Percentiles rank a stretch among this genome's conserved stretches.
These are phyloP conservation scores for Quercus lobata DNA, from an alignment of 331 rosid genomes.

Conservation along the genomic window DNA sequence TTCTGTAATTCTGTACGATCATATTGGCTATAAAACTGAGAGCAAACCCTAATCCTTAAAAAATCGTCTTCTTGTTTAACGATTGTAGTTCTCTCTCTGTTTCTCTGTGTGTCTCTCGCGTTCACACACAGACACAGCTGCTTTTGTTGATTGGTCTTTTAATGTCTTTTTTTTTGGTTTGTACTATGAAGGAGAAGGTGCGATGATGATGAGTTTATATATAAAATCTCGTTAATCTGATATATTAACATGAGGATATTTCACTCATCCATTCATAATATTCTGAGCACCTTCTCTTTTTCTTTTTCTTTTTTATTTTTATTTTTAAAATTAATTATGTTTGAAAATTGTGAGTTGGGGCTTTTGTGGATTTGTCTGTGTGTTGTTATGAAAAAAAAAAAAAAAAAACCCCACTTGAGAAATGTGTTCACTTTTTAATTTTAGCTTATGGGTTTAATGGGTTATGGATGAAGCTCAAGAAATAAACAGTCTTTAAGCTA, in stretches of 20 bases:
- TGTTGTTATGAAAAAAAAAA: too few species aligned
- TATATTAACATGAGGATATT: slow-evolving; percentile 19
- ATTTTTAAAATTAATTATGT: too few species aligned
- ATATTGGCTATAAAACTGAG: not conserved
- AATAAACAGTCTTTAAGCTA: too few species aligned
- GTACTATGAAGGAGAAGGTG: not conserved
- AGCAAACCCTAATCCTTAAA: not conserved
- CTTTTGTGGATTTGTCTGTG: too few species aligned
- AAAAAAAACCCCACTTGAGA: too few species aligned
- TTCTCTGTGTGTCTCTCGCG: too few species aligned
- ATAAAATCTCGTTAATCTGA: slow-evolving; percentile 43
- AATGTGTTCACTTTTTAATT: too few species aligned
- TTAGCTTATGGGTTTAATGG: too few species aligned
- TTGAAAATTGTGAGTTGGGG: too few species aligned
- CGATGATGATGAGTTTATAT: slow-evolving; percentile 36
- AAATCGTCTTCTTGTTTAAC: too few species aligned
- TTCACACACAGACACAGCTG: not conserved
- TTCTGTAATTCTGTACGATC: not conserved
- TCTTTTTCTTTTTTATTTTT: too few species aligned
- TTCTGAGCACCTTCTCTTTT: slow-evolving; percentile 25
- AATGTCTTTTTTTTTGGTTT: not conserved
- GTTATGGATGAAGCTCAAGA: too few species aligned
- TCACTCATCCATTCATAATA: slow-evolving; percentile 30
- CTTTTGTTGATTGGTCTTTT: not conserved
- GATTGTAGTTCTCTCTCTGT: not conserved